A percentile compares a stretch with the other conserved stretches of the same genome.
Conservation (phyloP, 805 yeast species). For the Candida oleophila region DNA sequence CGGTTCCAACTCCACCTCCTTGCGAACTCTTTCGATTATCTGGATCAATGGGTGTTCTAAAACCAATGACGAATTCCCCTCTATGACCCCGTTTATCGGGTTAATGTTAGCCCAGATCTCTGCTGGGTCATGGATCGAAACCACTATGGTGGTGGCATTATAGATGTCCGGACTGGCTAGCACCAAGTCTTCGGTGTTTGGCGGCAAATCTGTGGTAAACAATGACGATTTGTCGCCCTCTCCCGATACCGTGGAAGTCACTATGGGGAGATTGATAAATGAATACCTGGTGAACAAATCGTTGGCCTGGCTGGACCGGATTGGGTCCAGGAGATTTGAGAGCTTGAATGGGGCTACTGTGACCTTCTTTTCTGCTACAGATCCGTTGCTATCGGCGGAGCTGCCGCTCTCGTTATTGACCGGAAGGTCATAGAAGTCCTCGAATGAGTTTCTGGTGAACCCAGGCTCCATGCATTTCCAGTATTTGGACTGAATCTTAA, state of each 20-base stretch:
- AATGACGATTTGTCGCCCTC: slow-evolving; percentile 19
- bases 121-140: slow-evolving; percentile 87
- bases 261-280: slow-evolving; percentile 69
- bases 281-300: slow-evolving; percentile 52
- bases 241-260: slow-evolving; percentile 17
- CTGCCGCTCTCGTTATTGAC: slow-evolving; percentile 14
- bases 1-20: slow-evolving; percentile 27
- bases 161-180: slow-evolving; percentile 71
- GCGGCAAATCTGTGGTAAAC: slow-evolving; percentile 43
- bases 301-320: slow-evolving; percentile 68
- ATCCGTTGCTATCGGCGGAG: neutral
- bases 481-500: slow-evolving; percentile 74
- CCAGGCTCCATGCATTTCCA: slow-evolving; percentile 88
- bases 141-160: slow-evolving; percentile 59
- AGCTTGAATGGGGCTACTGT: slow-evolving; percentile 24
- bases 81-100: slow-evolving; percentile 75
- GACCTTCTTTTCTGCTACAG: neutral
- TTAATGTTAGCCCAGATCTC: slow-evolving; percentile 87
- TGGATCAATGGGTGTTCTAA: slow-evolving; percentile 67
- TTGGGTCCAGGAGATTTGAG: slow-evolving; percentile 66
- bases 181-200: slow-evolving; percentile 60
- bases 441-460: slow-evolving; percentile 36
- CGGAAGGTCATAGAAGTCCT: slow-evolving; percentile 40
- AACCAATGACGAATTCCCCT: slow-evolving; percentile 67
- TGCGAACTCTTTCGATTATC: slow-evolving; percentile 56